Evolutionary conservation across 148 eudicot genomes (phyloP), one percentile per base, ranked within the genome.

Genomic region (Arbutus unedo): DNA sequence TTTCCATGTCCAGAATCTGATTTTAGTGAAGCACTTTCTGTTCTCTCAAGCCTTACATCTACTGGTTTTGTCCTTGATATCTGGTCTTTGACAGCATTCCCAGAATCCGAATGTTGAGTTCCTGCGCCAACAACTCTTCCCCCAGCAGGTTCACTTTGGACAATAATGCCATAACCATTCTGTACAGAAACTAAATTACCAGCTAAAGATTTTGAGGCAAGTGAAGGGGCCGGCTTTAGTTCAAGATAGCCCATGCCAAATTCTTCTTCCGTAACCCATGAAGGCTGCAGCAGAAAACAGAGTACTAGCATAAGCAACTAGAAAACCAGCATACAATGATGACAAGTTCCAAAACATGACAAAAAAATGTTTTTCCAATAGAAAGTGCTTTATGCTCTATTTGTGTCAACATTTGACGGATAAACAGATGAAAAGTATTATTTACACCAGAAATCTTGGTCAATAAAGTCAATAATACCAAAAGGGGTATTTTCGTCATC

Each of bases 261-360:
- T 87, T 93, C 98, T 85, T 96, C 99, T 85, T 96, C 99, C 25
- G 98, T 87, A 79, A 96, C 96, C 99, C 99, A 96, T 25, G 96
- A 94, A 48, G 95, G 85, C 99, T 96, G 93, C 25, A 77, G 16
- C 68, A 45, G 31, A 25, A 57, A 86, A 81, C 31, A 60, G 41
- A 77, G 77, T 19, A 79, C 18, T 38, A 60, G 7, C 45, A 15
- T 54, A 25, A 21, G 19, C 60, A 79, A 25, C 48, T 11, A 60
- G 11, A 5, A n/a, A 64, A 57, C 18, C 23, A 55, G 67, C 68
- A 73, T 18, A 71, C 23, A 48, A 25, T 44, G 47, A 75, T 54
- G 51, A 11, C 54, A 53, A 16, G 23, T 19, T 73, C 44, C 48
- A n/a, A 16, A 67, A 10, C 49, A 48, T 7, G 31, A n/a, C 66